These are phyloP conservation scores for Peziza echinospora DNA, from an alignment of 495 filamentous ascomycete species.

Conservation along the genomic window DNA sequence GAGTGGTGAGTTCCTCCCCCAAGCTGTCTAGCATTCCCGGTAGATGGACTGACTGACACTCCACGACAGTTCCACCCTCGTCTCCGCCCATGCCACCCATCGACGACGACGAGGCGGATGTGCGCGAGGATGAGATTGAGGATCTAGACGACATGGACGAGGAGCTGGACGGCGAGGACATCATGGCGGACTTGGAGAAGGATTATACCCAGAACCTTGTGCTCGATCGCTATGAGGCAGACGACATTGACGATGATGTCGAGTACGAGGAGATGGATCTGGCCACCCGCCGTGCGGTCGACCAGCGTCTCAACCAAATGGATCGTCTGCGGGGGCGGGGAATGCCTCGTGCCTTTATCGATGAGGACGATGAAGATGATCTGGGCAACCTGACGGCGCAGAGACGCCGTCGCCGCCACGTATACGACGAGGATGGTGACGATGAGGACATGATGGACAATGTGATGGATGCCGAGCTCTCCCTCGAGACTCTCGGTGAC, in stretches of 20 bases:
- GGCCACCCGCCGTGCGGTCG: constrained; percentile 51
- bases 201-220: constrained; percentile 16
- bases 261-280: constrained; percentile 55
- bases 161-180: constrained; percentile 80
- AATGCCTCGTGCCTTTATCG: constrained; percentile 67
- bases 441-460: constrained; percentile 68
- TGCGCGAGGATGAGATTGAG: constrained; percentile 63
- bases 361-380: constrained; percentile 72
- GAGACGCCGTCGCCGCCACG: constrained; percentile 48
- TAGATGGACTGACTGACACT: not conserved
- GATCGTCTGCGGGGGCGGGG: constrained; percentile 51
- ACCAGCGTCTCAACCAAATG: constrained; percentile 62
- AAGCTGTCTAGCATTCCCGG: constrained; percentile 14
- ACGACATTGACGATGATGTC: constrained; percentile 59
- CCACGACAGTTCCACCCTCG: constrained; percentile 25
- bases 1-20: constrained; percentile 41
- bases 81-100: constrained; percentile 24
- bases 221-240: constrained; percentile 42
- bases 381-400: constrained; percentile 66
- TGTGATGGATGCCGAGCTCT: constrained; percentile 84
- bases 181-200: constrained; percentile 26
- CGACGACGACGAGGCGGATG: constrained; percentile 52
- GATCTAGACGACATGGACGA: constrained; percentile 93
- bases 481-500: constrained; percentile 75
- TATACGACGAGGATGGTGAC: constrained; percentile 84